Base-by-base conservation (phyloP, 345 rosid genomes). In the Gynandropsis gynandra region DNA sequence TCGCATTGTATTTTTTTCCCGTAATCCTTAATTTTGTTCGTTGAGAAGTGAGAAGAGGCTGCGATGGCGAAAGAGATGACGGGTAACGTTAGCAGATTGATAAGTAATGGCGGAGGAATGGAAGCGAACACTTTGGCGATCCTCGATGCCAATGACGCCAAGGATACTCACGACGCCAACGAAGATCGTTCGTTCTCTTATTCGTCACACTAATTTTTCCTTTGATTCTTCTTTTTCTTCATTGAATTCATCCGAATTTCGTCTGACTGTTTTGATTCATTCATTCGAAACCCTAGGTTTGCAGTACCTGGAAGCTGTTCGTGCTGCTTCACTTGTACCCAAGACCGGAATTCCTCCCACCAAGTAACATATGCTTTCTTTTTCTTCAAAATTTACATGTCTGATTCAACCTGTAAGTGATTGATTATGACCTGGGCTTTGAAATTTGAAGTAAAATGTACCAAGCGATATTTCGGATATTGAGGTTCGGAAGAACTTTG, bases 261-360 rank as follows among this genome's bases (percentile, higher is more conserved):
- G 47, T 47, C 10, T n/a, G 0, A 13, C 13, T 1, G 14, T 16
- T 0, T 50, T 44, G 42, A 44, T 16, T 12, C 16, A 7, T 50
- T 50, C 19, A 24, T 39, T 3, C 24, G 16, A 24, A 38, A 52
- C 40, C 58, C 13, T 53, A 85, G 97, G 85, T 29, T 56, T 85
- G 64, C 76, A 74, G 59, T 89, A 77, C 68, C 76, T 89, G 0
- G 85, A 83, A 64, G 97, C 85, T 31, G 95, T 83, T 72, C 84
- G 89, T 4, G 67, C 71, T 4, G 72, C 84, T 61, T 72, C 78
- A 6, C 40, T 88, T 51, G 71, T 76, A 6, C 73, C 75, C 0
- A 73, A 72, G 16, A 42, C 50, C n/a, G 78, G 66, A 50, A 65
- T 62, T 46, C 81, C 80, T 53, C 86, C 95, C 31, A 80, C 95